These are phyloP conservation scores for Comarum palustre DNA, from an alignment of 306 rosid species.

Conservation along the genomic window DNA sequence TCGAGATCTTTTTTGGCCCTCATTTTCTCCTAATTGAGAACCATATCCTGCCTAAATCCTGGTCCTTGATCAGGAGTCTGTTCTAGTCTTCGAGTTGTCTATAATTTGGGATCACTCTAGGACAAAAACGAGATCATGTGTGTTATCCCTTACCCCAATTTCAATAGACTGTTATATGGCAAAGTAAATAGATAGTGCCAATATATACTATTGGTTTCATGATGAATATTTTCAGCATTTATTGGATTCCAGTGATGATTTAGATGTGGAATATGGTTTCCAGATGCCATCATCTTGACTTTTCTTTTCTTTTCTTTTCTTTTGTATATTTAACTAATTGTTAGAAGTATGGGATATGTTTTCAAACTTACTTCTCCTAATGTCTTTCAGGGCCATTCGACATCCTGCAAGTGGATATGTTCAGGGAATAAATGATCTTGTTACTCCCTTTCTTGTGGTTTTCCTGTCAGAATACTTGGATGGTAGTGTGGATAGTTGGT, in stretches of 20 bases:
- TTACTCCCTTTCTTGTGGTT: slow-evolving; percentile 85
- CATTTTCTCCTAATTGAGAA: slow-evolving; percentile 1
- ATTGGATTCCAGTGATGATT: not conserved
- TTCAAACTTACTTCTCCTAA: slow-evolving; percentile 20
- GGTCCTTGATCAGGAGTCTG: not conserved
- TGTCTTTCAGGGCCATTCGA: slow-evolving; percentile 81
- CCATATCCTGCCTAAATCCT: not conserved
- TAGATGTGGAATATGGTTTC: not conserved
- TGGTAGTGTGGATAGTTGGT: slow-evolving; percentile 75
- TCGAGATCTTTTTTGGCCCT: not conserved
- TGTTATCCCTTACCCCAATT: too few species aligned
- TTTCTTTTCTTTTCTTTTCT: not conserved
- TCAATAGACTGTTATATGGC: not conserved
- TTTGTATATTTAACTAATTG: not conserved
- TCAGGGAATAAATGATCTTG: slow-evolving; percentile 98
- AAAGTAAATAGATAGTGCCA: not conserved
- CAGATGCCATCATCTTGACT: not conserved
- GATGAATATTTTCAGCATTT: not conserved
- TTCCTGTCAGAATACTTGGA: slow-evolving; percentile 80
- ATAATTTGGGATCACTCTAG: not conserved
- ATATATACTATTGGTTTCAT: not conserved
- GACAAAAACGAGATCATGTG: not conserved
- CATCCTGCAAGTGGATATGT: slow-evolving; percentile 99
- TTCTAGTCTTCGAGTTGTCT: not conserved
- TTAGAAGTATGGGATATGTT: not conserved